Base-by-base conservation (phyloP, 1,139 yeast genomes). In the Geotrichum histeridarum region DNA sequence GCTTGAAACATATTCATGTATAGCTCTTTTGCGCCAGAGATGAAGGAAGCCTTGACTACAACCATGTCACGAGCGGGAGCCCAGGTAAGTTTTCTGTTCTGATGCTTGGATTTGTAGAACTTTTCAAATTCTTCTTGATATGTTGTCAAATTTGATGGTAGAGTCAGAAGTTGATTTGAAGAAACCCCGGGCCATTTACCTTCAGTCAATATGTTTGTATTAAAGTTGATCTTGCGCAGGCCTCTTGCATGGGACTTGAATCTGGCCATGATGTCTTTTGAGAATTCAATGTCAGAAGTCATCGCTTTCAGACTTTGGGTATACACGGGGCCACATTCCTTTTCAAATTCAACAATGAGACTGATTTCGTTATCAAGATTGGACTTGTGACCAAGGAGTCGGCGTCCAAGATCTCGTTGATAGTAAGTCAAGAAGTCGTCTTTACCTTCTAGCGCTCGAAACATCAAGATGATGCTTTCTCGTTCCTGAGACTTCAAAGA, bases 1-100 rank as follows among this genome's bases (percentile, higher is more conserved):
- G 70, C 67, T 54, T 70, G 73, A 38, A 67, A 58, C n/a, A 67
- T 54, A 15, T 65, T 63, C 50, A 70, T 57, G 48, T 58, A 57
- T 27, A 70, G 61, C 54, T 69, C 71, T 51, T 66, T 68, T 15
- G 55, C 54, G 7, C 73, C 74, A 36, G 54, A 58, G 3, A 66
- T 62, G 46, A 71, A 66, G 15, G 58, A 49, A 0, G 71, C 74
- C 46, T 60, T 57, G 36, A 71, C 58, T 3, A 65, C 57, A 50
- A 73, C 69, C 42, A 63, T 61, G 7, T 68, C 70, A 18, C 67
- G 60, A 1, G 61, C 59, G 43, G 67, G 70, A 30, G 66, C 60
- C 73, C 73, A 70, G n/a, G 55, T 54, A 22, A 70, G 57, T 46
- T 61, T 62, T 8, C 70, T 38, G 3, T 15, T 15, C 31, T 8